These are phyloP conservation scores for Articulospora tetracladia DNA, from an alignment of 495 filamentous ascomycete species.

Conservation along the genomic window DNA sequence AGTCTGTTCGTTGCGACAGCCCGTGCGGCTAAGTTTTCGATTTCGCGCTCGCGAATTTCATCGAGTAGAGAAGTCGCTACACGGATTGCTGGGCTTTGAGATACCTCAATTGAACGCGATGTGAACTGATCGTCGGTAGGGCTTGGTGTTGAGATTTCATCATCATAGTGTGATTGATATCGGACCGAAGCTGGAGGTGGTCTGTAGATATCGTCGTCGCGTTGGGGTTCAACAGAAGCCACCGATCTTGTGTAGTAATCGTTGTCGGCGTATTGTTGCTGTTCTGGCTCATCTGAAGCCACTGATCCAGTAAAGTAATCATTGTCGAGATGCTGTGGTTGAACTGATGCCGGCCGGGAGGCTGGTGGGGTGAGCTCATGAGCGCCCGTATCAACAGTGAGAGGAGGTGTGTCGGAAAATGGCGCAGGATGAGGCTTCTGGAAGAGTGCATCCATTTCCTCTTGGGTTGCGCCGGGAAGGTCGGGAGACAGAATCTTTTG, in stretches of 20 bases:
- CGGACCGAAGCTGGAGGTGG: constrained; percentile 26
- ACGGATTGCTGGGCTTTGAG: constrained; percentile 52
- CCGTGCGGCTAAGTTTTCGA: constrained; percentile 52
- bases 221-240: background rate
- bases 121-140: constrained; percentile 57
- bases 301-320: background rate
- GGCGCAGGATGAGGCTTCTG: constrained; percentile 16
- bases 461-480: constrained; percentile 19
- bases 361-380: constrained; percentile 30
- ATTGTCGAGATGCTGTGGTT: constrained; percentile 11
- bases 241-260: background rate
- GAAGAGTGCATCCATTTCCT: constrained; percentile 16
- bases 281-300: background rate
- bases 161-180: background rate
- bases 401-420: constrained; percentile 41
- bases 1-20: constrained; percentile 55
- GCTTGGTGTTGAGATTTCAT: constrained; percentile 9
- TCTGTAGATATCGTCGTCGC: background rate
- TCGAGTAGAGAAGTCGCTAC: constrained; percentile 45
- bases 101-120: constrained; percentile 56
- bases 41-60: constrained; percentile 53
- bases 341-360: constrained; percentile 33
- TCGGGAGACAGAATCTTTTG: constrained; percentile 15
- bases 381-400: constrained; percentile 38
- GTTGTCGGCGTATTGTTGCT: background rate